Base-by-base conservation (phyloP, 208 protist genomes). In the Leishmania tropica region DNA sequence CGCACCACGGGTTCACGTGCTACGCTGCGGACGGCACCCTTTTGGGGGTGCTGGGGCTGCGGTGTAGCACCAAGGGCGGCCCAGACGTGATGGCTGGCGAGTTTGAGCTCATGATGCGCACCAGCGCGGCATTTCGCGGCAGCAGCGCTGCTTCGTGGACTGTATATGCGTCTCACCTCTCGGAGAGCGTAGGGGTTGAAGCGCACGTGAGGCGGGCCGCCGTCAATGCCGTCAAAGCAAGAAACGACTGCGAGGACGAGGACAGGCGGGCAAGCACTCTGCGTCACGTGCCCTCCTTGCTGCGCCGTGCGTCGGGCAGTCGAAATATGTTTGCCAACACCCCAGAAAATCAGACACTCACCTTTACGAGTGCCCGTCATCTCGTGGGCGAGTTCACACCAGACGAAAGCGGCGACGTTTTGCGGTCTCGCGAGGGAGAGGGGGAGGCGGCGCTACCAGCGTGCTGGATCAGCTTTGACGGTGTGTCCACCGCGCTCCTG, bases 381-480 rank as follows among this genome's bases (percentile, higher is more conserved):
- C 74, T 90, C 4, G 73, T 83, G 42, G 81, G 84, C 37, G 77
- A 87, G 40, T 85, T 88, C 75, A 88, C 87, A 19, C 87, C 81
- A 3, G 35, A 76, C 67, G 54, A 71, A 24, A 64, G 78, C 31
- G 78, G 70, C 3, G 56, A 68, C 8, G 37, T 56, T 11, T 56
- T 76, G 3, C 62, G 3, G 31, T 62, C 76, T 2, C 65, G 17
- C 7, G 37, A 15, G 70, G 31, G 13, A 58, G 77, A n/a, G 35
- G 40, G 5, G 47, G 77, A 77, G 1, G 7, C 47, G 31, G 53
- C 56, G 0, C 40, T 88, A 31, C 87, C 84, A 6, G 76, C 84
- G 47, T 92, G 84, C 78, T 96, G 93, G 92, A 78, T 96, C 56
- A 91, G 90, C 21, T 96, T 95, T 76, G 92, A 96, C 75, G 45